Base-by-base conservation (phyloP, 2,329 filamentous ascomycete genomes). In the Cyphellophora attinorum region DNA sequence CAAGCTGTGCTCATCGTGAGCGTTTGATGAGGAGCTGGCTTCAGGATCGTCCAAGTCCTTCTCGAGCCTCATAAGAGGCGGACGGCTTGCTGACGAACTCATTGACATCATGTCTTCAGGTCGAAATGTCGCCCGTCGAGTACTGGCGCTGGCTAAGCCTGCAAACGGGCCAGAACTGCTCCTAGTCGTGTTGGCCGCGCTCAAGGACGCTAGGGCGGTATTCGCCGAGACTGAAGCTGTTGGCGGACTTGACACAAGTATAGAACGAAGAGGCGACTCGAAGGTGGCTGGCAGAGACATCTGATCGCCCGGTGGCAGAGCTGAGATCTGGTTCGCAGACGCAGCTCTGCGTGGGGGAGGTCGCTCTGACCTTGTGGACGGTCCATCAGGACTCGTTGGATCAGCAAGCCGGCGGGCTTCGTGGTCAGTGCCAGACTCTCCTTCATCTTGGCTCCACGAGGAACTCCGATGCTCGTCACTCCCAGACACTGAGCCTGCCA, bases 191-290 rank as follows among this genome's bases (percentile, higher is more conserved):
- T 35, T 36, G 8, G 51, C 49, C 29, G 49, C 45, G 34, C 52
- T 57, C 37, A 57, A 45, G 15, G 54, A 57, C 6, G 54, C 54
- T 40, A 52, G 48, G 17, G 53, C 54, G 18, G 51, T 54, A 19
- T 55, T 57, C 19, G 48, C 51, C 6, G 53, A 56, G n/a, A 57
- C 38, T 2, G 54, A 56, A 19, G 54, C 48, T 5, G 54, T 57
- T 10, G 54, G 52, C 11, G 51, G 53, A 6, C 54, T 53, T 11
- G 54, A 56, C 12, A 51, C 48, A 39, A 57, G 54, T 31, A 57
- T 57, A 10, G 54, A 57, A 16, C 53, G 49, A 29, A 46, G 45
- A n/a, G 54, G 54, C 18, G 51, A 51, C 27, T 50, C 53, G 40
- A 56, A 53, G 5, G 52, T 43, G 11, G 45, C 37, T 2, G 44